A percentile compares a stretch with the other conserved stretches of the same genome.
Conservation (phyloP, 805 yeast genomes). For the Pichia occidentalis region DNA sequence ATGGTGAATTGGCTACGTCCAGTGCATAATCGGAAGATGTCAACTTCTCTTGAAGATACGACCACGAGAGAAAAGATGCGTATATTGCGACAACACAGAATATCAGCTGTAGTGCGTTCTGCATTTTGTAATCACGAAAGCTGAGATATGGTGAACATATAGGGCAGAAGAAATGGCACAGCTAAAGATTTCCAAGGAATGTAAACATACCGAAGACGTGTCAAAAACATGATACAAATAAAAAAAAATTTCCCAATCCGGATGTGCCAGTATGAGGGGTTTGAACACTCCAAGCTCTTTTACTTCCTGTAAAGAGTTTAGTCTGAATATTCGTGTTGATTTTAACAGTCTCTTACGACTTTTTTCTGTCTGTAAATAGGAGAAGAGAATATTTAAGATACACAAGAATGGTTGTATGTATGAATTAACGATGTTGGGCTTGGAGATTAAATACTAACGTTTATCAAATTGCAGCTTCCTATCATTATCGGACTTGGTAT, state of each 20-base stretch:
- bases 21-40: conserved; percentile 67
- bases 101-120: conserved; percentile 14
- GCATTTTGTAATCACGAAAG: conserved; percentile 1
- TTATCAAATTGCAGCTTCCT: conserved; percentile 36
- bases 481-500: conserved; percentile 50
- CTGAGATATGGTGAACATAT: too few relatives aligned
- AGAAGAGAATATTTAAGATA: background rate
- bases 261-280: too few relatives aligned
- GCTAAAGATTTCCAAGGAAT: too few relatives aligned
- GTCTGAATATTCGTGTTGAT: too few relatives aligned
- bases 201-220: too few relatives aligned
- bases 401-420: conserved; percentile 3
- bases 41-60: conserved; percentile 83
- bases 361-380: background rate
- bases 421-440: background rate
- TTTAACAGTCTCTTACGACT: too few relatives aligned
- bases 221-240: too few relatives aligned
- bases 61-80: conserved; percentile 85
- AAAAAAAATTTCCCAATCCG: too few relatives aligned
- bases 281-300: too few relatives aligned
- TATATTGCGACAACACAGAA: conserved; percentile 62
- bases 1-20: conserved; percentile 7
- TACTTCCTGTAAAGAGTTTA: too few relatives aligned
- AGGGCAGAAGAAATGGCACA: too few relatives aligned
- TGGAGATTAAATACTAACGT: conserved; percentile 13